Evolutionary conservation across 805 yeast species (phyloP).

Genomic region (Scheffersomyces lignosus): DNA sequence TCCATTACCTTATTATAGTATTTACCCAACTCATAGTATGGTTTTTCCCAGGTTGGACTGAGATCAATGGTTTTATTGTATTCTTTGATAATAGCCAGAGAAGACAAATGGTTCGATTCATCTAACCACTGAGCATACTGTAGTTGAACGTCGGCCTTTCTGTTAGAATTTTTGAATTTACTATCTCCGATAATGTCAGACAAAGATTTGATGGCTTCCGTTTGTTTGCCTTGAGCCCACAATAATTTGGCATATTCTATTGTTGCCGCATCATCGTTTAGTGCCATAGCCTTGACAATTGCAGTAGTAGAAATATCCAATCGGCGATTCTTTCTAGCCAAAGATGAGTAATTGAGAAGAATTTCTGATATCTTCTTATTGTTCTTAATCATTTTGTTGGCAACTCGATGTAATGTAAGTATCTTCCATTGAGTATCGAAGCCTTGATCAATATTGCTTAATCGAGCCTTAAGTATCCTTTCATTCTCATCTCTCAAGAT

Average conservation of each 20-base stretch:
- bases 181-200: slow-evolving; percentile 37
- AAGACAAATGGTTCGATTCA: slow-evolving; percentile 76
- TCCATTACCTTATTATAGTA: slow-evolving; percentile 79
- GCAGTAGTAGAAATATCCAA: slow-evolving; percentile 71
- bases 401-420: slow-evolving; percentile 58
- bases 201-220: slow-evolving; percentile 74
- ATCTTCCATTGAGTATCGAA: slow-evolving; percentile 62
- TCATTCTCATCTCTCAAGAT: slow-evolving; percentile 13
- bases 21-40: slow-evolving; percentile 76
- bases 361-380: slow-evolving; percentile 46
- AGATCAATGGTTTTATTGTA: slow-evolving; percentile 59
- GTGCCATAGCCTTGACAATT: slow-evolving; percentile 58
- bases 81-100: slow-evolving; percentile 68
- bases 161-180: slow-evolving; percentile 15
- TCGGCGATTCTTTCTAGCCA: slow-evolving; percentile 67
- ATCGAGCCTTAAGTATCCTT: slow-evolving; percentile 24
- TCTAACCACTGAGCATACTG: slow-evolving; percentile 90
- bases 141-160: slow-evolving; percentile 53
- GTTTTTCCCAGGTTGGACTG: slow-evolving; percentile 68
- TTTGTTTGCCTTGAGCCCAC: slow-evolving; percentile 88
- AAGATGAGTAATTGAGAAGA: slow-evolving; percentile 58
- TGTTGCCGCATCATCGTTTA: slow-evolving; percentile 48
- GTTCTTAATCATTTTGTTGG: slow-evolving; percentile 21
- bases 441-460: slow-evolving; percentile 37
- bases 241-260: slow-evolving; percentile 77